Percentiles rank a stretch among this genome's conserved stretches.
phyloP scores from a whole-genome alignment of 2,329 filamentous ascomycete genomes.

The Pezicula neosporulosa region DNA sequence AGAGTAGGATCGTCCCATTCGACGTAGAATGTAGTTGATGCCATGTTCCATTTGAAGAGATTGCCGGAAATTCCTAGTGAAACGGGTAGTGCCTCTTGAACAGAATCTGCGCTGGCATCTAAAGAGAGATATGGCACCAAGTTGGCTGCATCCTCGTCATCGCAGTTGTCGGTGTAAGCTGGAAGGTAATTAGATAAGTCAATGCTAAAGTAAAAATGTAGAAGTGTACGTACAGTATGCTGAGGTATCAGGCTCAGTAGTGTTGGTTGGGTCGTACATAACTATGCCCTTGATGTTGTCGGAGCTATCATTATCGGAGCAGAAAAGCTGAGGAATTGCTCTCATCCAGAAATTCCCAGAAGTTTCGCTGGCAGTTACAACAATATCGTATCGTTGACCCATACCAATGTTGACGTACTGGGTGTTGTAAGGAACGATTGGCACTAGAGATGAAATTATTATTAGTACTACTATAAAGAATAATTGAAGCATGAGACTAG shows the following conservation, averaged over 20 bases:
- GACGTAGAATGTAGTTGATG: constrained; percentile 41
- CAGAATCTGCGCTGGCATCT: constrained; percentile 4
- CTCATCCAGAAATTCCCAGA: constrained; percentile 56
- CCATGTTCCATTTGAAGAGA: constrained; percentile 43
- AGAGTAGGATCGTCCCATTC: constrained; percentile 46
- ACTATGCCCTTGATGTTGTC: constrained; percentile 44
- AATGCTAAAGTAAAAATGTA: too few relatives aligned
- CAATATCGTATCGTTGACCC: constrained; percentile 36
- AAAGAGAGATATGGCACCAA: constrained; percentile 24
- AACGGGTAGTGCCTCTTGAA: constrained; percentile 22
- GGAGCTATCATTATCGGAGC: constrained; percentile 54
- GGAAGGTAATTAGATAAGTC: too few relatives aligned
- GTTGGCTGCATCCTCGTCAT: constrained; percentile 22
- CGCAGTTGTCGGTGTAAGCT: constrained; percentile 21
- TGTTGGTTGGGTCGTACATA: constrained; percentile 42
- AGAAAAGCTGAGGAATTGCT: constrained; percentile 49
- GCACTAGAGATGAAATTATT: constrained; percentile 33
- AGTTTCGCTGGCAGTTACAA: constrained; percentile 42
- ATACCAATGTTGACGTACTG: constrained; percentile 52
- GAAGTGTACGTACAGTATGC: constrained; percentile 8
- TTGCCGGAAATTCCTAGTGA: constrained; percentile 18
- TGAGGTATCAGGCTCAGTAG: constrained; percentile 20
- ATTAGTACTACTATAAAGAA: too few relatives aligned
- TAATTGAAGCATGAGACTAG: too few relatives aligned
- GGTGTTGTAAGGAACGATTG: constrained; percentile 45